Base-by-base conservation (phyloP, 169 alveolate species). In the Cyclospora cayetanensis region DNA sequence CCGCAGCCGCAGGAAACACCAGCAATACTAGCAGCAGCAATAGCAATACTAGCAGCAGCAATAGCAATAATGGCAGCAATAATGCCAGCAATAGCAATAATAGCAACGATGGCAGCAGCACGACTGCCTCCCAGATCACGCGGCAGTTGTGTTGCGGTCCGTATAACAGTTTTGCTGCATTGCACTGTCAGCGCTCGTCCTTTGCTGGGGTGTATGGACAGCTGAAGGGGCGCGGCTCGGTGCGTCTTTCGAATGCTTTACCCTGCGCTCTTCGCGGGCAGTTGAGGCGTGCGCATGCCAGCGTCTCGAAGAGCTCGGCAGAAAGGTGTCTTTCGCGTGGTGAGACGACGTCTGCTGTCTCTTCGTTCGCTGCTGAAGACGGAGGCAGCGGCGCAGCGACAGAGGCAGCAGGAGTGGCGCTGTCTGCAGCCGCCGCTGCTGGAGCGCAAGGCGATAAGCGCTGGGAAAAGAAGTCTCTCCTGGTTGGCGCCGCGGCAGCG, bases 161-260 rank as follows among this genome's bases (percentile, higher is more conserved):
- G 0, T 74, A 11, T 39, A 74, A 74, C 65, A 74, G 85, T 39
- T 74, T 74, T 39, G 85, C 55, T 39, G 63, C 85, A 22, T 39
- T 74, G 35, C 85, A 74, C 85, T 74, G 85, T 39, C 85, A 74
- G 65, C 85, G 85, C 41, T 74, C 63, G 42, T 79, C 72, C 34
- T 79, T 79, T 46, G 72, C 68, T 52, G 89, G 42, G 68, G 72
- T 79, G 53, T 52, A 50, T 20, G 52, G 34, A 27, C 89, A 50
- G 72, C 70, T 79, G 18, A 25, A 27, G 34, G 72, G 74, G 11
- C 27, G 29, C 20, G 68, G 74, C 31, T 2, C 53, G 1, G 66
- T 52, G n/a, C 50, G 53, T 4, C 72, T 46, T 2, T 43, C 72
- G 20, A 43, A 50, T 79, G 89, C 27, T 0, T 27, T 79, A 35